Base-by-base conservation (phyloP, 2,329 filamentous ascomycete genomes). In the Periconia macrospinosa region DNA sequence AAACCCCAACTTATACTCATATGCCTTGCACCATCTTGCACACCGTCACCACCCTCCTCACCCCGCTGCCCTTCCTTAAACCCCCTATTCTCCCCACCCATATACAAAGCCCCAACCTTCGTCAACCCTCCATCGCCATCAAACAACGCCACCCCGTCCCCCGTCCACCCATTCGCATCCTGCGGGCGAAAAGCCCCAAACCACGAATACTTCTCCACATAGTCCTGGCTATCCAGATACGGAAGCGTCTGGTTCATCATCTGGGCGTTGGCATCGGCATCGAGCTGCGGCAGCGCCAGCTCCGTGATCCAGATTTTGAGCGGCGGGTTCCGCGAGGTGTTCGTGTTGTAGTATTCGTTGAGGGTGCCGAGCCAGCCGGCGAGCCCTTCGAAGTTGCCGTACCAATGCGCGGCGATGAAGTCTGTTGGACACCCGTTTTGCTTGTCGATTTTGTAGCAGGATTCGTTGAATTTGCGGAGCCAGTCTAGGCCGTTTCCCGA, bases 291-390 rank as follows among this genome's bases (percentile, higher is more conserved):
- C 40, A 83, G 79, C 44, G 87, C 90, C 72, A 89, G 89, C 71
- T 94, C 90, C 19, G 90, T 94, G 9, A 93, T 78, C 90, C 90
- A 94, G 53, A 92, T 83, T 57, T 63, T 70, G 40, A 73, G 30
- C 3, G 58, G 58, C 6, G 52, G 18, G 7, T 82, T 78, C 61
- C 68, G 67, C 1, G 83, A 79, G 62, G 71, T 70, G 80, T 86
- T 77, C 30, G 57, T 62, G 37, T 73, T 73, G 59, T 79, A 81
- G 19, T 76, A 78, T 27, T 79, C 81, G 44, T 80, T 75, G 46
- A 86, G 79, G 54, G 86, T 81, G 5, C 86, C 86, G 47, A 91
- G 78, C 63, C 88, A 86, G 53, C 81, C 83, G 1, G 86, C 83
- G 46, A 91, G 70, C 0, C 87, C 87, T 30, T 82, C 83, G 61